Conservation (phyloP, 192 early-diverging fungal species). For the Dissophora globulifera region DNA sequence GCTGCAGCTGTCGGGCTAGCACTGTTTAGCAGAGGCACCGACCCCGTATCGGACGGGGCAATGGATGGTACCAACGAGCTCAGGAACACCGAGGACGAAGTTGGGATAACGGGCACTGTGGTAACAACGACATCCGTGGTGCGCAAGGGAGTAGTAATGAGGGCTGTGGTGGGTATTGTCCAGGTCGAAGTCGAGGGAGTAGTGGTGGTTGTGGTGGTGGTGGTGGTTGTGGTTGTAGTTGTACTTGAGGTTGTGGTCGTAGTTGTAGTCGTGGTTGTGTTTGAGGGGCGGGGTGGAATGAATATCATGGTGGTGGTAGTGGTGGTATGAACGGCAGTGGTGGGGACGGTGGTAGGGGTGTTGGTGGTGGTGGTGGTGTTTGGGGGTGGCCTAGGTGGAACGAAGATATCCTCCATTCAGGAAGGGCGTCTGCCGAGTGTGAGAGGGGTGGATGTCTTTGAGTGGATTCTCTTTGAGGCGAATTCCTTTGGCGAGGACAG, state of each 20-base stretch:
- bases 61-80: not conserved
- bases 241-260: not conserved
- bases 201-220: slow-evolving; percentile 1
- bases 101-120: not conserved
- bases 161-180: not conserved
- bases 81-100: not conserved
- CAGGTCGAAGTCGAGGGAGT: not conserved
- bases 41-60: not conserved
- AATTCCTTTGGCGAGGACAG: not conserved
- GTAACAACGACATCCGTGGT: not conserved
- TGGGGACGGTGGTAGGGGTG: no score
- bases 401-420: not conserved
- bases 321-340: not conserved
- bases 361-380: not conserved
- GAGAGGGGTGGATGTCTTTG: no score
- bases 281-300: not conserved
- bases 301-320: not conserved
- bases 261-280: slow-evolving; percentile 8
- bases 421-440: not conserved
- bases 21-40: not conserved
- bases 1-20: not conserved
- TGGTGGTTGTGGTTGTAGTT: slow-evolving; percentile 8
- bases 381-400: not conserved
- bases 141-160: no score
- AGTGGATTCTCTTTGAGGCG: no score